Evolutionary conservation across 176 grass and related monocot species (phyloP).

Genomic region (Areca catechu): DNA sequence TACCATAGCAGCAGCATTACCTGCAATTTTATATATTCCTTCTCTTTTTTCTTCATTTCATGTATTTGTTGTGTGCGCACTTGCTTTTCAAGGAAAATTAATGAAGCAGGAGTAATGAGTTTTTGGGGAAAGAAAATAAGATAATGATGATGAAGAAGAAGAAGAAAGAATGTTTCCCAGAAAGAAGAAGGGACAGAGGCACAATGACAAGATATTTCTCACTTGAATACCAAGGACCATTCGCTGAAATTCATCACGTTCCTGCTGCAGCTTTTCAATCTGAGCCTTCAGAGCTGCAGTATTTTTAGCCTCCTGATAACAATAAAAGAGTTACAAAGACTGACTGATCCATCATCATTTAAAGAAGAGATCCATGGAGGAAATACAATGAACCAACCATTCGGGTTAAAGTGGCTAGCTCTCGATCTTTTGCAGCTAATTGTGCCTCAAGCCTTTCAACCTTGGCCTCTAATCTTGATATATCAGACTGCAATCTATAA

Average conservation of each 20-base stretch:
- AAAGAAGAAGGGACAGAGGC: constrained; percentile 1
- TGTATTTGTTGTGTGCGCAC: constrained; percentile 93
- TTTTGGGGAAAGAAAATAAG: background rate
- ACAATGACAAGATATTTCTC: constrained; percentile 10
- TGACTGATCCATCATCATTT: too few species aligned
- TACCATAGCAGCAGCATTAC: constrained; percentile 23
- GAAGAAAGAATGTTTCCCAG: background rate
- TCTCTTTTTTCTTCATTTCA: constrained; percentile 99
- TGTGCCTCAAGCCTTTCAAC: constrained; percentile 97
- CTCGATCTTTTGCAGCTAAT: constrained; percentile 84
- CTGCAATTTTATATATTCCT: constrained; percentile 97
- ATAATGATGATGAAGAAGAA: background rate
- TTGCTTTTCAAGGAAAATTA: constrained; percentile 53
- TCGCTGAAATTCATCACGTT: constrained; percentile 95
- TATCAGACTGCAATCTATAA: constrained; percentile 73
- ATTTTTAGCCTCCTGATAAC: constrained; percentile 79
- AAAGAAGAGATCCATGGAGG: too few species aligned
- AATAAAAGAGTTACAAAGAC: too few species aligned
- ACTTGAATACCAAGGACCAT: constrained; percentile 99
- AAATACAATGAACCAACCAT: constrained; percentile 39
- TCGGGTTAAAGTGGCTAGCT: constrained; percentile 79
- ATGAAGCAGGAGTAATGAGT: constrained; percentile 23
- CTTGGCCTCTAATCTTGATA: constrained; percentile 88
- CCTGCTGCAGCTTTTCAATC: constrained; percentile 91
- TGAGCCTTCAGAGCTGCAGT: constrained; percentile 78